Percentiles rank a stretch among this genome's conserved stretches.
phyloP scores from a whole-genome alignment of 163 green algal species.

The Chlorella variabilis region DNA sequence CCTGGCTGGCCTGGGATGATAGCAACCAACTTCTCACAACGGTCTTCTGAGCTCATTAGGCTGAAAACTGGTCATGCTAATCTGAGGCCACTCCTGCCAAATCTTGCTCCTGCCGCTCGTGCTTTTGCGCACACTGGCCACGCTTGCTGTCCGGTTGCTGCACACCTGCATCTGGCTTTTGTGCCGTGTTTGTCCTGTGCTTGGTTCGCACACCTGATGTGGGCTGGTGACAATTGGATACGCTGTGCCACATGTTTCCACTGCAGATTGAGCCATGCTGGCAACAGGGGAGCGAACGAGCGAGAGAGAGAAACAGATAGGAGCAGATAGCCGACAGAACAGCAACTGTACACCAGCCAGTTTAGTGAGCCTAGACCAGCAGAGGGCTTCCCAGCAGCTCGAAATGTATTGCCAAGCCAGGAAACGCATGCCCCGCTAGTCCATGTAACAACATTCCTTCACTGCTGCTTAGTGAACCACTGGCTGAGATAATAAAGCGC shows the following conservation, averaged over 20 bases:
- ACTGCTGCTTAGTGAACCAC: constrained; percentile 10
- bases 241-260: too few relatives aligned
- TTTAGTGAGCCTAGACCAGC: too few relatives aligned
- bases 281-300: neutral
- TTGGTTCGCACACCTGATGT: too few relatives aligned
- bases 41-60: constrained; percentile 45
- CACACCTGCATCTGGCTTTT: neutral
- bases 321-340: neutral
- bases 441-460: neutral
- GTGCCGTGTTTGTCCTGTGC: too few relatives aligned
- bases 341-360: too few relatives aligned
- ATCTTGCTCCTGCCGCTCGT: neutral
- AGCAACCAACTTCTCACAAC: constrained; percentile 48
- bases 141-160: too few relatives aligned
- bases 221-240: too few relatives aligned
- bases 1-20: constrained; percentile 29
- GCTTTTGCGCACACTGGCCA: neutral
- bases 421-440: too few relatives aligned
- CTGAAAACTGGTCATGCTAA: constrained; percentile 49
- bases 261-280: too few relatives aligned
- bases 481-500: constrained; percentile 1
- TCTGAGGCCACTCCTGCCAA: constrained; percentile 21
- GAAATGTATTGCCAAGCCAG: too few relatives aligned
- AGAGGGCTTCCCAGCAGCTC: too few relatives aligned
- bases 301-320: neutral